Evolutionary conservation across 139 green algal genomes (phyloP).

Genomic region (Dunaliella primolecta): DNA sequence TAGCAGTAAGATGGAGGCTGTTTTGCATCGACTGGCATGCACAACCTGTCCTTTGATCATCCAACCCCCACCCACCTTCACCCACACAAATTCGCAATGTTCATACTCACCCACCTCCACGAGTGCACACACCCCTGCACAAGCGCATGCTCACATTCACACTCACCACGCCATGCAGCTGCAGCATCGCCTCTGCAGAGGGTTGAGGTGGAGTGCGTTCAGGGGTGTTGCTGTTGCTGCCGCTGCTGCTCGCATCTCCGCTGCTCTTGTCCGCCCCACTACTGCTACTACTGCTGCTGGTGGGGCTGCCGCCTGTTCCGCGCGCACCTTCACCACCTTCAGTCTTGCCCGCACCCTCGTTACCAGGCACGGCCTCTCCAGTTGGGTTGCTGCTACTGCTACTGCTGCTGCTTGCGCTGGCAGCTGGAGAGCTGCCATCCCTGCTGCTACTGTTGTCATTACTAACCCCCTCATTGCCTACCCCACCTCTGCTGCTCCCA

Average conservation of each 20-base stretch:
- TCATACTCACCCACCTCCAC: background rate
- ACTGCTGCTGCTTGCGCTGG: background rate
- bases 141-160: background rate
- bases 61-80: background rate
- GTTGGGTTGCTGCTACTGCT: no score
- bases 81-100: background rate
- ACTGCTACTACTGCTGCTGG: no score
- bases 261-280: no score
- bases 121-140: background rate
- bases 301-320: no score
- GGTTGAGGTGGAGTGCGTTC: background rate
- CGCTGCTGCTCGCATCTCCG: no score
- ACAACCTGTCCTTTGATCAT: no score
- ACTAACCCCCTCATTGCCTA: no score
- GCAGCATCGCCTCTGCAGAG: background rate
- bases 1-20: no score
- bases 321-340: no score
- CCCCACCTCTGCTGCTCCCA: background rate
- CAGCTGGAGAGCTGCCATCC: background rate
- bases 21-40: no score
- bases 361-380: no score
- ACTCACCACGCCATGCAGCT: background rate
- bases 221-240: no score
- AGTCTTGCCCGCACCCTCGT: background rate
- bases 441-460: background rate